Base-by-base conservation (phyloP, 768 basidiomycete genomes). In the Naematelia aurantialba region DNA sequence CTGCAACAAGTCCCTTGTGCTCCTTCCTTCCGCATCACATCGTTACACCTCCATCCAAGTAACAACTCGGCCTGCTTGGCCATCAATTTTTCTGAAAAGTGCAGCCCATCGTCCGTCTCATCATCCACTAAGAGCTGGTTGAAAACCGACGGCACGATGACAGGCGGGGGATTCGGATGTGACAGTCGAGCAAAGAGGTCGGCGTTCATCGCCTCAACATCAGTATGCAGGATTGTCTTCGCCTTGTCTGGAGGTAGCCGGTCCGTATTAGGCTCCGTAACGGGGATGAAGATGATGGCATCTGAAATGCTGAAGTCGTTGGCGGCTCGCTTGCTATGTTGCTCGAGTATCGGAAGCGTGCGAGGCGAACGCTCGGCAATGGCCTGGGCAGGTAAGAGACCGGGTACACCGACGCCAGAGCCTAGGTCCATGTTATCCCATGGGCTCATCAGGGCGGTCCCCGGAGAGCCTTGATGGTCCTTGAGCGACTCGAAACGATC, bases 161-260 rank as follows among this genome's bases (percentile, higher is more conserved):
- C 79, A 4, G 75, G 75, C 2, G 74, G 72, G 34, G 68, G 72
- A 50, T 65, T 61, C n/a, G 69, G 56, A 52, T 66, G 74, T n/a
- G 60, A 59, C 21, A 89, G 82, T 53, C 88, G 84, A 70, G 89
- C 87, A 60, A 80, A 81, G 52, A 92, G 81, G 73, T 89, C 87
- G 2, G 87, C 86, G 75, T 96, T 94, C 90, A 96, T 92, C 42
- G 87, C 88, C 67, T 90, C 87, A 56, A 93, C 86, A 68, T 92
- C 89, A 13, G 86, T 82, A 24, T 84, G 80, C 56, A 83, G 83
- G 81, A 96, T 88, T 10, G 85, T 86, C 25, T 79, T 69, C 4
- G 84, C 83, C 55, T 89, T 83, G 26, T 85, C 84, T 2, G 79
- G 74, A 0, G 84, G 82, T 25, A 96, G 78, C 70, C 87, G 87